Evolutionary conservation across 2,329 filamentous ascomycete genomes (phyloP), one percentile per base, ranked within the genome.

Genomic region (Thielaviopsis musarum): DNA sequence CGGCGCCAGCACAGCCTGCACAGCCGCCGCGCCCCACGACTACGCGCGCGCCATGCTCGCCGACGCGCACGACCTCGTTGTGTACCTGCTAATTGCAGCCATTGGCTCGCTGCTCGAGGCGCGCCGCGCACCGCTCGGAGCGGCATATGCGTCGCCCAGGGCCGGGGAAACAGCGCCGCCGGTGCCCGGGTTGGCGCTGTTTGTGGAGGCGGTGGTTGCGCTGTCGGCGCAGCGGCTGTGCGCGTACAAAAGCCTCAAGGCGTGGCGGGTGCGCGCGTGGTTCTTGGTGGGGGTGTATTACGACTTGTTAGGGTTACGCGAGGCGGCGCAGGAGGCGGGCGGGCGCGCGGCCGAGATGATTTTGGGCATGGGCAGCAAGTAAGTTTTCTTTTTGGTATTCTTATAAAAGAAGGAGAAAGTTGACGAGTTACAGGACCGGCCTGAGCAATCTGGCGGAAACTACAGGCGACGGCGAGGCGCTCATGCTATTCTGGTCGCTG

Each of bases 401-500:
- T 12, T 12, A 41, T 26, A 15, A 22, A 13, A 21, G 7, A n/a
- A 41, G 28, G 34, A 48, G 54, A 15, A 48, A n/a, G 17, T 24
- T 57, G n/a, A 49, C 55, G 7, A n/a, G 7, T 28, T 19, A 21
- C 30, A 57, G 45, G 26, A 57, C 22, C 28, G 55, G 55, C 4
- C 15, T 57, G 15, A 48, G 34, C 24, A 34, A 54, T 48, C 48
- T 59, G 26, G 54, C 28, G 12, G 48, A 52, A 22, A 54, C 26
- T 13, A 54, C 19, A 9, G 38, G 30, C 17, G 58, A 59, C 30
- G 54, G 45, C 9, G 58, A 59, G 26, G 45, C 24, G 24, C 21
- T 59, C 15, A 51, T 59, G 28, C 19, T 59, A 4, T 59, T 56
- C 21, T 59, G 58, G 58, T 56, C 58, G 15, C 45, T 59, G 30